Evolutionary conservation across 2,329 filamentous ascomycete species (phyloP), one percentile per base, ranked within the genome.

Genomic region (Colletotrichum truncatum): DNA sequence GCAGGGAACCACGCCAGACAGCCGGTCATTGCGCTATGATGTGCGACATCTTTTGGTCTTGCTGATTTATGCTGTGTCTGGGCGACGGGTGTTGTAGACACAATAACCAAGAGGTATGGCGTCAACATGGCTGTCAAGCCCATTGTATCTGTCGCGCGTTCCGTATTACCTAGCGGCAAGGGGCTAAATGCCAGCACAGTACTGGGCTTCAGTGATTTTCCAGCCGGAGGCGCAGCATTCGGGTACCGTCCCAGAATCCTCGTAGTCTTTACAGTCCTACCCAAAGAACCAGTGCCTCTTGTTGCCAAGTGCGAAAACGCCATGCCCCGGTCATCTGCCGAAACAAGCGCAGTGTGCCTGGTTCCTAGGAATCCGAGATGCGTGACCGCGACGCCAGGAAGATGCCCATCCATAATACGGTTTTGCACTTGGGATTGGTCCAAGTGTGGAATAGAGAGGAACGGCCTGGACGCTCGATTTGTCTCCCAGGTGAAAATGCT

Each of bases 401-500:
- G 81, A 79, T 99, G 96, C 2, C 96, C 95, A 81, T 98, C 94
- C 1, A 80, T 76, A n/a, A 86, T 89, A 49, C 89, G 86, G 28
- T 89, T 85, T 57, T 92, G 85, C 30, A 90, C 74, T 63, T 92
- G 87, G 3, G 82, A 79, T n/a, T 84, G 78, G 32, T 93, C 89
- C 9, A 97, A 81, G 34, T 93, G 93, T 1, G 91, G 88, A 43
- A 99, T 94, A 53, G 93, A 89, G 30, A 99, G 85, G 76, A 99
- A 99, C 0, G 95, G 96, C 30, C 92, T 87, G 3, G 93, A 89
- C n/a, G 92, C 87, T 62, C 92, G 87, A 39, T 88, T 87, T 11
- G 95, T 91, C 76, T 99, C 97, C 97, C 97, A 99, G 0, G 95
- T 99, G 74, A 98, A 98, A 56, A 99, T 97, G 74, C 90, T 90